Evolutionary conservation across 2,329 filamentous ascomycete species (phyloP).

Genomic region (Venturia asperata): DNA sequence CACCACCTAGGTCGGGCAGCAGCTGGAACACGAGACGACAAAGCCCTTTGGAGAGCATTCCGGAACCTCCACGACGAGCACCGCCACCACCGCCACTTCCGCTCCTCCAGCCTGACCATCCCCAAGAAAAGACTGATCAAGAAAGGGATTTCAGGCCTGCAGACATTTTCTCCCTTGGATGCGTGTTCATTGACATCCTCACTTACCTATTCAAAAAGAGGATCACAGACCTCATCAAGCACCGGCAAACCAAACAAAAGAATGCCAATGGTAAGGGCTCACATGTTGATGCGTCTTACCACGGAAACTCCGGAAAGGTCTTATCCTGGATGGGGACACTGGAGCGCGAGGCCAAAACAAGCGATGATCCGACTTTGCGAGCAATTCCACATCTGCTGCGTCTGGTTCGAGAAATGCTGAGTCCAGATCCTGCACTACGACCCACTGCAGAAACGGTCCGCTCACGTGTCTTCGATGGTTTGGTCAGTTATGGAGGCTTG

Average conservation of each 20-base stretch:
- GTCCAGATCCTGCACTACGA: conserved; percentile 34
- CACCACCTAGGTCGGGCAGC: conserved; percentile 7
- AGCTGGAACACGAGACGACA: conserved; percentile 2
- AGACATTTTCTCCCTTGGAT: conserved; percentile 67
- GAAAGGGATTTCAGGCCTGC: neutral
- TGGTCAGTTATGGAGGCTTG: conserved; percentile 27
- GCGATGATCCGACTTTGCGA: conserved; percentile 32
- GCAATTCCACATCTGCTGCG: conserved; percentile 36
- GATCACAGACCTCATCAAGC: conserved; percentile 56
- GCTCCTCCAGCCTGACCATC: conserved; percentile 39
- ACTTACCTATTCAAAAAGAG: conserved; percentile 63
- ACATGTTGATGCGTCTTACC: conserved; percentile 63
- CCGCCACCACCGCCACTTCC: conserved; percentile 28
- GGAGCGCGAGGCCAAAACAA: conserved; percentile 44
- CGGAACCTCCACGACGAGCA: conserved; percentile 6
- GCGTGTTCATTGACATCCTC: conserved; percentile 64
- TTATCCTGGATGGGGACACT: conserved; percentile 60
- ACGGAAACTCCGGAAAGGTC: conserved; percentile 62
- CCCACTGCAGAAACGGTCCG: conserved; percentile 38
- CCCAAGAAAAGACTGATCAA: conserved; percentile 22
- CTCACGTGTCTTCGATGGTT: conserved; percentile 29
- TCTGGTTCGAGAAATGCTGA: conserved; percentile 39
- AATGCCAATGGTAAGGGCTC: conserved; percentile 43
- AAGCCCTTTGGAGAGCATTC: neutral
- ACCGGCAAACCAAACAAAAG: conserved; percentile 60